Conservation (phyloP, 169 alveolate genomes). For the Plasmodium gaboni region DNA sequence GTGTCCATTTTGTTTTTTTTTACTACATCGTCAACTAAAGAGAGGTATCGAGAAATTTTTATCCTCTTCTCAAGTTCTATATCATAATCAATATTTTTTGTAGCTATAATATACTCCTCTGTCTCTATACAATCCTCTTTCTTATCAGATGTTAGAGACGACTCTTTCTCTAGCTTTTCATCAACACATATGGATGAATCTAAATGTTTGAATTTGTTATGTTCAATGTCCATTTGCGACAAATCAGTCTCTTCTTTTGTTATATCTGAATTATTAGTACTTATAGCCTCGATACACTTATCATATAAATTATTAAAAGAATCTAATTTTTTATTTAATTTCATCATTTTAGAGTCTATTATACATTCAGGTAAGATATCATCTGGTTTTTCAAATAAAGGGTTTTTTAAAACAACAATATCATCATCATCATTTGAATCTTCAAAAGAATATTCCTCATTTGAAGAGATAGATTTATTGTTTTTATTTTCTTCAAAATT, state of each 20-base stretch:
- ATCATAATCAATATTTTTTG: constrained; percentile 1
- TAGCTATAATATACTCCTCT: constrained; percentile 16
- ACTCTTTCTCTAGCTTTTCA: not conserved
- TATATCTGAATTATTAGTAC: not conserved
- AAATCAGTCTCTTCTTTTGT: not conserved
- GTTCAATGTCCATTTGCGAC: too few species aligned
- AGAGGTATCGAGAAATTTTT: constrained; percentile 10
- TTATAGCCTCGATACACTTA: not conserved
- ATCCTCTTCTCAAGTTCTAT: constrained; percentile 21
- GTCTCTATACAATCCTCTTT: not conserved
- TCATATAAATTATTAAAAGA: constrained; percentile 33
- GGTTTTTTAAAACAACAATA: constrained; percentile 36
- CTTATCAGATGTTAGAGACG: not conserved
- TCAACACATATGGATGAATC: not conserved
- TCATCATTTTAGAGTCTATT: not conserved
- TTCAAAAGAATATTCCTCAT: not conserved
- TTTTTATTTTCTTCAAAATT: not conserved
- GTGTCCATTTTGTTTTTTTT: not conserved
- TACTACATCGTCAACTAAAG: constrained; percentile 1
- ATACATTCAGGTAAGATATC: not conserved
- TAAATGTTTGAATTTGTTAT: not conserved
- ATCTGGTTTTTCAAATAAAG: constrained; percentile 25
- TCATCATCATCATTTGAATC: constrained; percentile 52
- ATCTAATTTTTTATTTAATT: constrained; percentile 8
- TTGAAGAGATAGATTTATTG: not conserved